phyloP scores from a whole-genome alignment of 768 basidiomycete species.

The Krasilnikovozyma curviuscula region DNA sequence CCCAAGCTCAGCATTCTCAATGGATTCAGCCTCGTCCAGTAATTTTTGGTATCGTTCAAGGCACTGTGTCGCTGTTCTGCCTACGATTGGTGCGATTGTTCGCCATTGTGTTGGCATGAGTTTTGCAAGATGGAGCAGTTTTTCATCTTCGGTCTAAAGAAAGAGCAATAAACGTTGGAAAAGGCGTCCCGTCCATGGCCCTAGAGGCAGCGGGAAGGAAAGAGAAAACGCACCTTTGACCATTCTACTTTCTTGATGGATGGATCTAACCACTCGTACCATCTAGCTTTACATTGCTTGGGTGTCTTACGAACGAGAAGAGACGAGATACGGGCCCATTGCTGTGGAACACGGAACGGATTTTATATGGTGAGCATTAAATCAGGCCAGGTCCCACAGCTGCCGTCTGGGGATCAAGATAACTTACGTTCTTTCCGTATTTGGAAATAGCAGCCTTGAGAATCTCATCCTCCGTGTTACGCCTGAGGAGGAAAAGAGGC shows the following conservation, averaged over 20 bases:
- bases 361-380: neutral
- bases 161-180: neutral
- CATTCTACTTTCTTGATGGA: conserved; percentile 99
- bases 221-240: conserved; percentile 53
- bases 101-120: conserved; percentile 99
- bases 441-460: conserved; percentile 81
- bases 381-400: neutral
- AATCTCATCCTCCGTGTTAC: conserved; percentile 52
- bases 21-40: conserved; percentile 87
- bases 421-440: conserved; percentile 28
- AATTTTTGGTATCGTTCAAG: conserved; percentile 95
- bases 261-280: conserved; percentile 99
- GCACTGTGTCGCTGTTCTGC: conserved; percentile 92
- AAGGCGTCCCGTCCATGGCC: neutral
- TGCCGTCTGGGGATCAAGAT: neutral
- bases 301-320: conserved; percentile 94
- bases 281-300: conserved; percentile 83
- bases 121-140: conserved; percentile 89
- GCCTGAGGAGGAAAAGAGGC: neutral
- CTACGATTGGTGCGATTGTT: conserved; percentile 94
- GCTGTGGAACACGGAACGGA: conserved; percentile 14
- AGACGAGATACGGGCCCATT: conserved; percentile 89
- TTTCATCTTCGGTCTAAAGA: conserved; percentile 86
- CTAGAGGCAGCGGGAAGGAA: neutral
- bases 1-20: conserved; percentile 88